Base-by-base conservation (phyloP, 768 basidiomycete genomes). In the Tricholoma hemisulphureum region DNA sequence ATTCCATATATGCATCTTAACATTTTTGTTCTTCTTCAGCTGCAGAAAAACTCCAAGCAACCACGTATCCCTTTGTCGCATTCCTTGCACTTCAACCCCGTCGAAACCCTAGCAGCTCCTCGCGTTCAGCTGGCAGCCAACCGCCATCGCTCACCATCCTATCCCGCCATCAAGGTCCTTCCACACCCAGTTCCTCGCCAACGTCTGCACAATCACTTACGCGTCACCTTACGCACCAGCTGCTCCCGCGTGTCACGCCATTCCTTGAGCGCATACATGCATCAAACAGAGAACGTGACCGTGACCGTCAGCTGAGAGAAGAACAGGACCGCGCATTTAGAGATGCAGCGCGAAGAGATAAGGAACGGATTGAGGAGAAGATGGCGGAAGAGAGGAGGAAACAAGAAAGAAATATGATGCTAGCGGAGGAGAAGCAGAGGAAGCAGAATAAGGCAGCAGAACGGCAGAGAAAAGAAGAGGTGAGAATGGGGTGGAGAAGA, bases 41-140 rank as follows among this genome's bases (percentile, higher is more conserved):
- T 37, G 76, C 85, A 11, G 83, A 88, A 66, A 91, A 90, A 68
- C 76, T 98, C 1, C 86, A 91, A 66, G 88, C 88, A 2, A 94
- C 95, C 1, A 93, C 95, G 0, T 97, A 90, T 65, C 97, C 96
- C 0, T 95, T 95, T 60, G 80, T 99, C 49, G 91, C 92, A 1
- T 99, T 98, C 71, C 71, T 97, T 49, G 88, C 95, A 1, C 83
- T 97, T 49, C 92, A 98, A 67, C 87, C 92, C 0, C 82, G 82
- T 16, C 83, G 84, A 28, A 77, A 71, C 20, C 69, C 77, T 11
- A 62, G 69, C 14, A 64, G 77, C 4, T 70, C 73, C 21, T 71
- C 76, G 5, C 66, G 67, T 2, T 61, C 77, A 5, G 61, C 74
- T 0, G 52, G 70, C 28, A 67, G 73, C 4, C 64, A 69, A 28